Percentiles rank a stretch among this genome's conserved stretches.
Evolutionary conservation across 441 rosid species (phyloP).

Genomic region (Erysimum cheiri): DNA sequence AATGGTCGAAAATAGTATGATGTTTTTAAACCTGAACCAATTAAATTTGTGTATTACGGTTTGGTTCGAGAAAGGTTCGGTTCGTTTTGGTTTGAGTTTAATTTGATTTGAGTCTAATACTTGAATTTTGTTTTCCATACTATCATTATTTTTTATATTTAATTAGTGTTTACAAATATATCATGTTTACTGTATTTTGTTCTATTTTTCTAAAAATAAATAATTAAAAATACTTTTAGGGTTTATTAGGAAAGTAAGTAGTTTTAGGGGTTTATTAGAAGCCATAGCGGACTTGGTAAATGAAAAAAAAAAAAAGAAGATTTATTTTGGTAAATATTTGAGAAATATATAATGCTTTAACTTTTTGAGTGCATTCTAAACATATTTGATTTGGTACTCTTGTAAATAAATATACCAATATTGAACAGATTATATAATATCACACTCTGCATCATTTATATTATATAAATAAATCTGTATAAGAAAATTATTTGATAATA

Average conservation of each 20-base stretch:
- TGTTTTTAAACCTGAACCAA: conserved; percentile 1
- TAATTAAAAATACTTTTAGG: no score
- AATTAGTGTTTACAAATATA: not conserved
- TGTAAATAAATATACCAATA: not conserved
- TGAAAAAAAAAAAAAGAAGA: not conserved
- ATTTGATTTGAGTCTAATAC: not conserved
- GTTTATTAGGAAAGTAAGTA: not conserved
- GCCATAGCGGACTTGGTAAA: not conserved
- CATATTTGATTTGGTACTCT: not conserved
- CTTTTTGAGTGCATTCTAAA: not conserved
- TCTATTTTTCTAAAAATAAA: not conserved
- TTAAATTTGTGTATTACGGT: conserved; percentile 11
- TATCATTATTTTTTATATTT: not conserved
- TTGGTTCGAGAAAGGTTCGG: not conserved
- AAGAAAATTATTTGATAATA: no score
- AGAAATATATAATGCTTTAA: no score
- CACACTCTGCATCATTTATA: no score
- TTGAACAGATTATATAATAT: no score
- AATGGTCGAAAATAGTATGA: not conserved
- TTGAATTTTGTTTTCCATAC: not conserved
- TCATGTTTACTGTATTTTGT: not conserved
- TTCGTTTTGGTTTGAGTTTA: conserved; percentile 8
- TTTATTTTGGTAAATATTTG: not conserved
- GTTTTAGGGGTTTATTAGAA: not conserved
- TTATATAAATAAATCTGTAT: no score